Conservation (phyloP, 768 basidiomycete species). For the Termitomyces sp. region DNA sequence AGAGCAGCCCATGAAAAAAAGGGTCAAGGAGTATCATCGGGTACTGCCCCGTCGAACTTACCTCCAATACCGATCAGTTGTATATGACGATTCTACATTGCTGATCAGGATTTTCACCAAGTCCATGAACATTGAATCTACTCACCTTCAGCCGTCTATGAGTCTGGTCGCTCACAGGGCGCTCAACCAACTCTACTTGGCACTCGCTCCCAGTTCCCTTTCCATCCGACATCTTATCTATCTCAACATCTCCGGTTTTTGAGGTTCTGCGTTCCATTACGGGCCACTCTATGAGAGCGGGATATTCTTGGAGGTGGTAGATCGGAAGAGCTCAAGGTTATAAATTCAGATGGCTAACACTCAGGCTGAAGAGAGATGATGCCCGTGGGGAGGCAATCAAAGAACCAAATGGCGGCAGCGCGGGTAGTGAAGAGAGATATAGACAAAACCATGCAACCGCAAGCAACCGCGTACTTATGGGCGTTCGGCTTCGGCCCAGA, state of each 20-base stretch:
- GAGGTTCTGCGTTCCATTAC: slow-evolving; percentile 12
- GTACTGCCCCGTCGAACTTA: slow-evolving; percentile 13
- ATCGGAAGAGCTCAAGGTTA: background rate
- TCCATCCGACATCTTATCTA: background rate
- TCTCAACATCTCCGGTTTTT: background rate
- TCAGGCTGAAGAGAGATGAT: background rate
- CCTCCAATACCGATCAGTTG: slow-evolving; percentile 52
- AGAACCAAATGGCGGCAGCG: too few species aligned
- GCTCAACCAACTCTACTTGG: slow-evolving; percentile 11
- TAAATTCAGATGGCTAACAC: background rate
- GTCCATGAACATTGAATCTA: background rate
- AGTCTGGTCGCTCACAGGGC: slow-evolving; percentile 27
- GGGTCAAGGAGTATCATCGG: background rate
- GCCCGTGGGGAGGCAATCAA: too few species aligned
- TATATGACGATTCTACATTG: slow-evolving; percentile 42
- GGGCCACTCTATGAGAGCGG: background rate
- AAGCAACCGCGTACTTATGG: too few species aligned
- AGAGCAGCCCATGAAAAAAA: slow-evolving; percentile 4
- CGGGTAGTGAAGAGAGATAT: too few species aligned
- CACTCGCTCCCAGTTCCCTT: slow-evolving; percentile 6
- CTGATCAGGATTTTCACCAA: background rate
- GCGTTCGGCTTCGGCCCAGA: too few species aligned
- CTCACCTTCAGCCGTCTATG: slow-evolving; percentile 36
- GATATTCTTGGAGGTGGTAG: background rate
- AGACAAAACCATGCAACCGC: too few species aligned